Base-by-base conservation (phyloP, 441 rosid genomes). In the Euphorbia schlechtendalii region DNA sequence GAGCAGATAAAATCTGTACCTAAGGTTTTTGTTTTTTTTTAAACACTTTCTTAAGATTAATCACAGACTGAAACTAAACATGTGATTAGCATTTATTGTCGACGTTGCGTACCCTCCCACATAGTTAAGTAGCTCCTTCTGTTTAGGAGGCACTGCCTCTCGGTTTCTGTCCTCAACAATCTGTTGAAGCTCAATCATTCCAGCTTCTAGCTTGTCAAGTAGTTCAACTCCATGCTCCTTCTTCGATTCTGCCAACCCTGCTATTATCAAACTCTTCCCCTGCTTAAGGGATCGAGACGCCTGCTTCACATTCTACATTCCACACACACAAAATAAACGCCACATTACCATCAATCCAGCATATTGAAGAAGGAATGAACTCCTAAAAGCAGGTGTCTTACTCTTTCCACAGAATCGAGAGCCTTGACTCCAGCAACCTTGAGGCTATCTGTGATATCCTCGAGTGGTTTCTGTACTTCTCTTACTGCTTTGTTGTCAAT, bases 361-460 rank as follows among this genome's bases (percentile, higher is more conserved):
- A 38, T 18, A 61, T 55, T 58, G 22, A 12, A 53, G 8, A 53
- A 25, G 53, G 15, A 41, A 5, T 2, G 22, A 43, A n/a, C 53
- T 54, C 32, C 22, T n/a, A 21, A 10, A 0, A 46, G 13, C 24
- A 24, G 54, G 51, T 9, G 22, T 69, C 86, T 74, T 86, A 88
- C 99, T 77, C 98, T 77, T 79, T 89, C 99, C 27, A 84, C 96
- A 3, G 96, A 84, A 71, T 91, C 99, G 12, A 94, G 96, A n/a
- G 96, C 99, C 80, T 80, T 91, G 48, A 94, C 79, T 40, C 97
- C 99, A 24, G 97, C 75, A 68, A 86, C 56, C 84, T 87, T 91
- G 80, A 91, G 97, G 77, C 96, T 87, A n/a, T 94, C 99, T 0
- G 97, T 84, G 74, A 94, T 91, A 72, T 89, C 97, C 72, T 94